These are phyloP conservation scores for Globisporangium recalcitrans DNA, from an alignment of 352 stramenopile genomes.

Conservation along the genomic window DNA sequence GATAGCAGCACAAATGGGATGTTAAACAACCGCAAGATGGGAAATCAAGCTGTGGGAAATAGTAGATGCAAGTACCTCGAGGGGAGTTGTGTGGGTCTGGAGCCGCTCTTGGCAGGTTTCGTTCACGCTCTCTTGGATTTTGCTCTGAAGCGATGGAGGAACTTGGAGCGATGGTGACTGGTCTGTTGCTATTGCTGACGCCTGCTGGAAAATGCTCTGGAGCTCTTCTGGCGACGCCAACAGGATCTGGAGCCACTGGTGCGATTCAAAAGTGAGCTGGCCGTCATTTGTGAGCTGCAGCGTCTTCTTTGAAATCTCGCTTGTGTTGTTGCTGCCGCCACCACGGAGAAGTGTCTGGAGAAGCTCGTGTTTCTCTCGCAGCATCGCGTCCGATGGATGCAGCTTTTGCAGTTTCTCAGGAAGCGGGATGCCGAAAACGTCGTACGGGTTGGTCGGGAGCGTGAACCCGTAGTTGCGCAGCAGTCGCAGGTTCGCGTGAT, in stretches of 20 bases:
- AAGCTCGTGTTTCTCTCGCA: constrained; percentile 32
- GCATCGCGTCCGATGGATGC: constrained; percentile 19
- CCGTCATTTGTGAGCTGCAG: constrained; percentile 32
- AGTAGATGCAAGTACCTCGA: no score
- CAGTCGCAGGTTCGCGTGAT: constrained; percentile 56
- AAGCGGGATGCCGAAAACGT: constrained; percentile 38
- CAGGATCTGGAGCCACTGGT: constrained; percentile 54
- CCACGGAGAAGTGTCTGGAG: constrained; percentile 22
- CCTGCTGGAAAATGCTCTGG: constrained; percentile 32
- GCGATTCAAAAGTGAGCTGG: constrained; percentile 23
- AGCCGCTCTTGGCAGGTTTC: constrained; percentile 12
- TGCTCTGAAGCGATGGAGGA: constrained; percentile 23
- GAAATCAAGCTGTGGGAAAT: background rate
- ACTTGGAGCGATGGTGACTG: constrained; percentile 16
- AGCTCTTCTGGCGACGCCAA: constrained; percentile 43
- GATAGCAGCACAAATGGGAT: background rate
- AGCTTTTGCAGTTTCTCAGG: constrained; percentile 32
- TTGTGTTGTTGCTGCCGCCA: constrained; percentile 11
- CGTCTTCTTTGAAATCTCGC: constrained; percentile 20
- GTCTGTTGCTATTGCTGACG: constrained; percentile 11
- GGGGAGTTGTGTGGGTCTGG: constrained; percentile 18
- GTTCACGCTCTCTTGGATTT: constrained; percentile 15
- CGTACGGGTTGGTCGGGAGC: constrained; percentile 32
- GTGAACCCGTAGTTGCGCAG: constrained; percentile 83
- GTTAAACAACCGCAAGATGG: background rate